These are phyloP conservation scores for Coccomyxa subellipsoidea DNA, from an alignment of 163 green algal genomes.

Conservation along the genomic window DNA sequence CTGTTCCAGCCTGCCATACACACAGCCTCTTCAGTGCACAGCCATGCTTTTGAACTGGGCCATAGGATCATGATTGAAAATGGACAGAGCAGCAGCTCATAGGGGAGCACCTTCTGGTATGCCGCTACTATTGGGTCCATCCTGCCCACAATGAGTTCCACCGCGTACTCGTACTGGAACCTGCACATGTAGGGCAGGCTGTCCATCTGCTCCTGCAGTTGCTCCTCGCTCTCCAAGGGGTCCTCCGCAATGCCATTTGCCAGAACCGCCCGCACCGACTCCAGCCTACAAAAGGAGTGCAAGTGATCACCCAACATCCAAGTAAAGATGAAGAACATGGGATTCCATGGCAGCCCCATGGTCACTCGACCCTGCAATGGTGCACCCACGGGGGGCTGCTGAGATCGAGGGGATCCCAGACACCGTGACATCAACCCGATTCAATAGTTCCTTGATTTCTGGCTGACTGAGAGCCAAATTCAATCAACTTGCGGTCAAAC, in stretches of 20 bases:
- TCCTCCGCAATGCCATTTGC: slow-evolving; percentile 70
- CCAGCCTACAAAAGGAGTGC: slow-evolving; percentile 41
- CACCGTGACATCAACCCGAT: no score
- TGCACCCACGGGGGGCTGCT: no score
- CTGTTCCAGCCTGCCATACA: slow-evolving; percentile 6
- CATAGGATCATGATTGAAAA: no score
- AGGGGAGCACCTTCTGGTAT: background rate
- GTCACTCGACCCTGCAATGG: background rate
- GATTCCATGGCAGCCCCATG: no score
- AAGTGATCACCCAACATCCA: no score
- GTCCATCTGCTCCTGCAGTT: slow-evolving; percentile 94
- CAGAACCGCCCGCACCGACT: slow-evolving; percentile 59
- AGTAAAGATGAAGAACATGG: no score
- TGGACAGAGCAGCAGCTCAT: background rate
- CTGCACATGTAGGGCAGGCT: slow-evolving; percentile 87
- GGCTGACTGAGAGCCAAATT: no score
- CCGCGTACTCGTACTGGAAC: slow-evolving; percentile 91
- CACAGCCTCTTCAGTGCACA: no score
- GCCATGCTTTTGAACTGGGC: background rate
- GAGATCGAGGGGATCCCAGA: no score
- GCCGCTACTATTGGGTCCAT: slow-evolving; percentile 8
- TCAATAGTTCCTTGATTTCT: no score
- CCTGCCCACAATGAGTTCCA: slow-evolving; percentile 17
- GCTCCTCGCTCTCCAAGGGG: slow-evolving; percentile 90
- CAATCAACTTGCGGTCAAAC: no score